These are phyloP conservation scores for Ustilago shanxiensis DNA, from an alignment of 1,284 basidiomycete species.

Conservation along the genomic window DNA sequence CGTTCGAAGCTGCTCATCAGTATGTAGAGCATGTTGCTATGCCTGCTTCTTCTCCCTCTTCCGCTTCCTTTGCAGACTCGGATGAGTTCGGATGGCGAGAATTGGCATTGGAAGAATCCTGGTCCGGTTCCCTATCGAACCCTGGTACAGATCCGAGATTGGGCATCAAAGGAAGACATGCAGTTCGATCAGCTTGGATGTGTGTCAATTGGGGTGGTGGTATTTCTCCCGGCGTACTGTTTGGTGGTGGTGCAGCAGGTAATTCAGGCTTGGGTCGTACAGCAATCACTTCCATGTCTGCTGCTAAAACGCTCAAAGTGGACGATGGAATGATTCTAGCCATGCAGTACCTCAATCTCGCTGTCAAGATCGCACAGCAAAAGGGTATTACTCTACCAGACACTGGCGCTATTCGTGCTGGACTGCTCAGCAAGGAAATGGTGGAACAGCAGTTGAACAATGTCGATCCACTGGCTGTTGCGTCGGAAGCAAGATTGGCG, in stretches of 20 bases:
- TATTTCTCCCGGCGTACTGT: slow-evolving; percentile 57
- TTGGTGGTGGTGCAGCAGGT: slow-evolving; percentile 38
- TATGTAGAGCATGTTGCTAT: slow-evolving; percentile 66
- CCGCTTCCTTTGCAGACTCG: slow-evolving; percentile 3
- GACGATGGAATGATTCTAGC: slow-evolving; percentile 58
- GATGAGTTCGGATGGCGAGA: slow-evolving; percentile 51
- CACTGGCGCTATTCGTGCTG: slow-evolving; percentile 30
- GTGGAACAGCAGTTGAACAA: slow-evolving; percentile 44
- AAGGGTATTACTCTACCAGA: slow-evolving; percentile 60
- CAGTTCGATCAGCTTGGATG: slow-evolving; percentile 66
- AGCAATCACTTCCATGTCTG: slow-evolving; percentile 34
- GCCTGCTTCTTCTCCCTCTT: slow-evolving; percentile 26
- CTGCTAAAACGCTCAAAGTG: slow-evolving; percentile 22
- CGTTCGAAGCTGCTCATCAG: slow-evolving; percentile 65
- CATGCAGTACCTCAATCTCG: slow-evolving; percentile 53
- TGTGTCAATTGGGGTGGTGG: slow-evolving; percentile 65
- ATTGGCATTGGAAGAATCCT: slow-evolving; percentile 49
- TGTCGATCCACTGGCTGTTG: slow-evolving; percentile 44
- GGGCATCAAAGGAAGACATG: slow-evolving; percentile 63
- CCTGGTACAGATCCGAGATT: slow-evolving; percentile 59
- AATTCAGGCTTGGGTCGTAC: slow-evolving; percentile 38
- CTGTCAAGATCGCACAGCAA: slow-evolving; percentile 48
- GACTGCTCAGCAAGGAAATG: slow-evolving; percentile 24
- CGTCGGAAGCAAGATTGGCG: slow-evolving; percentile 38
- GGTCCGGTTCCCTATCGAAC: slow-evolving; percentile 25